Percentiles rank a stretch among this genome's conserved stretches.
phyloP scores from a whole-genome alignment of 176 grass and related monocot genomes.

The Carex pumila region DNA sequence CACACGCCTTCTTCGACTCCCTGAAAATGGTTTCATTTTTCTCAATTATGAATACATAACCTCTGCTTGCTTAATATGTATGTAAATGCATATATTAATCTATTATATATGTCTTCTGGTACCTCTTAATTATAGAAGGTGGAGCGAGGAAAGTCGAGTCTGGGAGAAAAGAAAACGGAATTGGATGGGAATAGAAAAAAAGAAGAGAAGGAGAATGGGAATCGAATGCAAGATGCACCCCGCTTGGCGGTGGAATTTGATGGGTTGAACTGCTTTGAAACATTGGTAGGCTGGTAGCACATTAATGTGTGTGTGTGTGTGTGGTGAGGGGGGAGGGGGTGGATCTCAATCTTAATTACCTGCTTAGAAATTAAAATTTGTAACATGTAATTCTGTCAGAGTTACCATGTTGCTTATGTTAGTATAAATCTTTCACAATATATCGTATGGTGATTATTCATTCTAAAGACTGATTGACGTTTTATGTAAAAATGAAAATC shows the following conservation, averaged over 20 bases:
- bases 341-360: too few species aligned
- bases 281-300: slow-evolving; percentile 8
- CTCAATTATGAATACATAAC: background rate
- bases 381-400: too few species aligned
- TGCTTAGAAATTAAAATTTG: too few species aligned
- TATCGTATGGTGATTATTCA: too few species aligned
- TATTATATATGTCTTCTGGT: background rate
- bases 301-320: background rate
- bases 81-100: too few species aligned
- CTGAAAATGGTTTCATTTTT: slow-evolving; percentile 5
- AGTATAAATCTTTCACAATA: too few species aligned
- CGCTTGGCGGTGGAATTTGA: slow-evolving; percentile 50
- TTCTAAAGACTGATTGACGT: too few species aligned
- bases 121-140: slow-evolving; percentile 18
- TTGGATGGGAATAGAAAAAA: background rate
- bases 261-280: slow-evolving; percentile 63
- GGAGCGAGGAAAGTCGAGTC: background rate
- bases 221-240: background rate
- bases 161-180: background rate
- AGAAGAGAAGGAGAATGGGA: background rate
- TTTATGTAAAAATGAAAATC: too few species aligned
- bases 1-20: background rate
- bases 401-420: too few species aligned
- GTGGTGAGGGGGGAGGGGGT: too few species aligned
- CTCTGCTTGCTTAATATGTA: background rate